Base-by-base conservation (phyloP, 345 rosid species). In the Eucalyptus marginata region DNA sequence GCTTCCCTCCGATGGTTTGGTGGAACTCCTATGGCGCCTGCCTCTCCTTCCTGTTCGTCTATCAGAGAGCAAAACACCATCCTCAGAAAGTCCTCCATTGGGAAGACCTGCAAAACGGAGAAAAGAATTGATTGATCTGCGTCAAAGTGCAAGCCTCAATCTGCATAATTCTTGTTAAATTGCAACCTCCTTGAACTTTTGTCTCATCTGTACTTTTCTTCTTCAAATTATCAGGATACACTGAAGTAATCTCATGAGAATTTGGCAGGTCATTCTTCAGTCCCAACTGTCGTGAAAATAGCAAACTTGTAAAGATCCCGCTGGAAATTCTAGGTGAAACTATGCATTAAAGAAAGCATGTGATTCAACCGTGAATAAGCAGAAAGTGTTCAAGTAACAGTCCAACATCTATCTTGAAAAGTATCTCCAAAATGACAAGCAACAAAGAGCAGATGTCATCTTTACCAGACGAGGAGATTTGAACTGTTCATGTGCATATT, bases 11-110 rank as follows among this genome's bases (percentile, higher is more conserved):
- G 81, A 87, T 90, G 93, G 81, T 93, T 92, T 94, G 90, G 92
- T 88, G 81, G 95, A 93, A 92, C 91, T 93, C 93, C 91, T 98
- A 87, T 94, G 97, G 86, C 98, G 96, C 92, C 98, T 95, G 89
- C 94, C 88, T 91, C 92, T 96, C 94, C 96, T 94, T 92, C 96
- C 97, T 15, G 93, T 54, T 49, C 94, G 90, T 89, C 93, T 90
- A 66, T 95, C 97, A 88, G 93, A 90, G 56, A 89, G 91, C 86
- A 94, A 87, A 89, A 90, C 79, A 86, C 92, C 94, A 93, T 91
- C 95, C 90, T 93, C 94, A 15, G 86, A 66, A 91, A 90, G 86
- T 87, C 89, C 89, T 87, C 92, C 93, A 79, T 92, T 92, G 88
- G 93, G 87, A 59, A 89, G 88, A 87, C 92, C 95, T 95, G 93